Evolutionary conservation across 1,139 yeast species (phyloP).

Genomic region (Lodderomyces beijingensis): DNA sequence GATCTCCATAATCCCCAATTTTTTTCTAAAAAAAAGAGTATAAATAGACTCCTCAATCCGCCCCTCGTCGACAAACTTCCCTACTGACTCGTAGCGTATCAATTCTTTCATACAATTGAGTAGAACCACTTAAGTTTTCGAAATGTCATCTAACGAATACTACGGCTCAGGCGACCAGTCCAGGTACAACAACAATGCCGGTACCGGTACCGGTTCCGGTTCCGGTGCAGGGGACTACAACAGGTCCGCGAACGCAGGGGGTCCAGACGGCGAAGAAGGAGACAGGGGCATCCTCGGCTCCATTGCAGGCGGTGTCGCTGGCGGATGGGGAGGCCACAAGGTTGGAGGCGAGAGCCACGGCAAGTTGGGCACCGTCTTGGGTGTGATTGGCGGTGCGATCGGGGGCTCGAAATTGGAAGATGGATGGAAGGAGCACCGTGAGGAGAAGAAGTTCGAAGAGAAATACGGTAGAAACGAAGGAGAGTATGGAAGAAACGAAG

Average conservation of each 20-base stretch:
- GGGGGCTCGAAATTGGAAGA: conserved; percentile 55
- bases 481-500: conserved; percentile 13
- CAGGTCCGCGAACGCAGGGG: conserved; percentile 17
- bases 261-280: conserved; percentile 23
- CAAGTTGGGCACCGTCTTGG: conserved; percentile 50
- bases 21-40: too few relatives aligned
- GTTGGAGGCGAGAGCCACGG: conserved; percentile 39
- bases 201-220: conserved; percentile 16
- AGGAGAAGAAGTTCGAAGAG: conserved; percentile 11
- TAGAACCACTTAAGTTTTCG: too few relatives aligned
- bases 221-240: too few relatives aligned
- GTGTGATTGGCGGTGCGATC: conserved; percentile 60
- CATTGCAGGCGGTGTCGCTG: conserved; percentile 57
- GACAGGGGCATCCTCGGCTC: conserved; percentile 57
- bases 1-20: too few relatives aligned
- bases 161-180: conserved; percentile 49
- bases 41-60: too few relatives aligned
- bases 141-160: conserved; percentile 67
- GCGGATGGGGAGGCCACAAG: conserved; percentile 49
- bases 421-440: conserved; percentile 19
- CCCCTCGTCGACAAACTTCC: too few relatives aligned
- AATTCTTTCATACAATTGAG: too few relatives aligned
- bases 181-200: conserved; percentile 21
- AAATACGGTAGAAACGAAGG: conserved; percentile 11
- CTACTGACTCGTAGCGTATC: too few relatives aligned